phyloP scores from a whole-genome alignment of 106 monocot species.

The Amphibolis antarctica region DNA sequence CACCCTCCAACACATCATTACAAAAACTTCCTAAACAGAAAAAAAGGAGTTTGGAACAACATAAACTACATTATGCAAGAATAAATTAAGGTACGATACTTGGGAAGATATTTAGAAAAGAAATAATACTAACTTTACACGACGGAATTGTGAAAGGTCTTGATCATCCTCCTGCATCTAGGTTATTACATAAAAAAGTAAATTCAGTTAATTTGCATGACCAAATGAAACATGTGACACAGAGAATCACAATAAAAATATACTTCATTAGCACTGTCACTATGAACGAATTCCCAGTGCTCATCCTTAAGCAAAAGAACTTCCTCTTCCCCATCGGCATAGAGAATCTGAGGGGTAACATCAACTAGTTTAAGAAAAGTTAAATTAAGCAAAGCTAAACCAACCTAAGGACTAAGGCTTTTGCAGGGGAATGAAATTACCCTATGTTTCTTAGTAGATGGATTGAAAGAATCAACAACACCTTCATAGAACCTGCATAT shows the following conservation, averaged over 20 bases:
- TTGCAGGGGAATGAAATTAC: slow-evolving; percentile 2
- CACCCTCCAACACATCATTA: too few relatives aligned
- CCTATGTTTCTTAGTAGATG: slow-evolving; percentile 8
- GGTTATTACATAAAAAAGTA: neutral
- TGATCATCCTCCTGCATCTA: slow-evolving; percentile 1
- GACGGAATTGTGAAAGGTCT: neutral
- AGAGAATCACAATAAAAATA: neutral
- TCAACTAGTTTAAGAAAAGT: neutral
- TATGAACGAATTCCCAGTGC: slow-evolving; percentile 4
- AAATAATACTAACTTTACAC: neutral
- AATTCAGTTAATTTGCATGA: neutral
- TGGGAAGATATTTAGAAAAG: neutral
- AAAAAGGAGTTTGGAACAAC: neutral
- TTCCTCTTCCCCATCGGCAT: slow-evolving; percentile 11
- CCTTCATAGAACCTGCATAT: slow-evolving; percentile 10
- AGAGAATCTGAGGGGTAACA: slow-evolving; percentile 2
- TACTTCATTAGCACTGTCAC: slow-evolving; percentile 4
- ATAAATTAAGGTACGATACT: neutral
- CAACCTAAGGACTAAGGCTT: neutral
- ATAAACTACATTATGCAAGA: neutral
- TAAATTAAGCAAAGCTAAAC: too few relatives aligned
- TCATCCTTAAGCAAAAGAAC: slow-evolving; percentile 7
- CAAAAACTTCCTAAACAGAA: neutral
- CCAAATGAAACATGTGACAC: neutral
- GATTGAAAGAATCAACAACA: slow-evolving; percentile 14